A percentile compares a stretch with the other conserved stretches of the same genome.
Conservation (phyloP, 2,329 filamentous ascomycete genomes). For the Trichoderma guizhouense region DNA sequence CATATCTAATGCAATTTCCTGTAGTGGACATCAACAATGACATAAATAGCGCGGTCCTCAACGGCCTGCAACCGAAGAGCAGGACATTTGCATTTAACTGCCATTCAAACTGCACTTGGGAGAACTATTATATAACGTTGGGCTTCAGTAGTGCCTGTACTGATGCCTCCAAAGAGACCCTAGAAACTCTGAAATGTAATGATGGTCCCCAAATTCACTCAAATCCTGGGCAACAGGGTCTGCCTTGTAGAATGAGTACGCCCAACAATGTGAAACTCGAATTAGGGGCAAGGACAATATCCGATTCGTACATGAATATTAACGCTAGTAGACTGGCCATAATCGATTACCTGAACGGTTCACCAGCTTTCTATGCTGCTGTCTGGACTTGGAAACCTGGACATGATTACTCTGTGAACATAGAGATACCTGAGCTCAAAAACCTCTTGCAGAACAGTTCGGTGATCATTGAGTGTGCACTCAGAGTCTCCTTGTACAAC, state of each 20-base stretch:
- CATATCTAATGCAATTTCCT: background rate
- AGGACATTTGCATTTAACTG: background rate
- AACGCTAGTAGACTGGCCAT: background rate
- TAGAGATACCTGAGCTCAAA: background rate
- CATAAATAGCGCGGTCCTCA: background rate
- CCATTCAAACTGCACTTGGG: background rate
- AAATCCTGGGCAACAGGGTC: background rate
- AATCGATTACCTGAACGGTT: background rate
- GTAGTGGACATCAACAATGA: background rate
- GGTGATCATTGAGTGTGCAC: background rate
- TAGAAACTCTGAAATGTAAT: background rate
- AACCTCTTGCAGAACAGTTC: background rate
- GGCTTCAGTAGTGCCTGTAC: background rate
- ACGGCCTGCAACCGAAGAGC: background rate
- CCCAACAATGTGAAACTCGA: background rate
- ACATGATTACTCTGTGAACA: background rate
- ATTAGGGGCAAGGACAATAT: background rate
- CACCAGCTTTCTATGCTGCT: background rate
- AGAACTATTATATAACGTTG: background rate
- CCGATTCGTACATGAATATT: background rate
- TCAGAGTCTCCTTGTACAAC: background rate
- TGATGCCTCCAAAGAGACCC: background rate
- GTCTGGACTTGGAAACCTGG: background rate
- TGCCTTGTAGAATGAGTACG: background rate
- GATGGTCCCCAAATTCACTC: background rate